phyloP scores from a whole-genome alignment of 371 early-diverging fungal genomes.

The Conidiobolus incongruus region DNA sequence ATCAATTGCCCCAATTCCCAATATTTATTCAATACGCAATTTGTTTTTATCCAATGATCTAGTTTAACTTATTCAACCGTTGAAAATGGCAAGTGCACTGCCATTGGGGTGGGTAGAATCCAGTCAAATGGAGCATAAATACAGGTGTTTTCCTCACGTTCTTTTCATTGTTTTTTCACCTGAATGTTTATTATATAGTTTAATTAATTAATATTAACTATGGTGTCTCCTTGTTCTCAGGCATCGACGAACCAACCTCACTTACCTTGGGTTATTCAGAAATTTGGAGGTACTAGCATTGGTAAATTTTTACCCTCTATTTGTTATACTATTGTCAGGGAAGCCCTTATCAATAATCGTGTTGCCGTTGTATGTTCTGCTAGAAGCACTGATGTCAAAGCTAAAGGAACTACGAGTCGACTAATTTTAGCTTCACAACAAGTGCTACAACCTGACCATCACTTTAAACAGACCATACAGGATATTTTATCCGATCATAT shows the following conservation, averaged over 20 bases:
- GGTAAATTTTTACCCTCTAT: slow-evolving; percentile 51
- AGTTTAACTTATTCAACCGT: too few species aligned
- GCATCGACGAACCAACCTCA: neutral
- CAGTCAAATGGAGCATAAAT: too few species aligned
- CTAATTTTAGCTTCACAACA: slow-evolving; percentile 48
- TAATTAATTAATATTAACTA: too few species aligned
- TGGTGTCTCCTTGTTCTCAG: neutral
- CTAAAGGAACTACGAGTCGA: slow-evolving; percentile 50
- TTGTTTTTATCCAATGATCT: too few species aligned
- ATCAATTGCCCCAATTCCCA: too few species aligned
- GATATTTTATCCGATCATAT: slow-evolving; percentile 66
- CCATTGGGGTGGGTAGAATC: too few species aligned
- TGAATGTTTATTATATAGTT: too few species aligned
- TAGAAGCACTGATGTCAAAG: slow-evolving; percentile 47
- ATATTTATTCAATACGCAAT: too few species aligned
- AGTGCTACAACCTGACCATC: slow-evolving; percentile 26
- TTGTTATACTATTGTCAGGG: slow-evolving; percentile 29
- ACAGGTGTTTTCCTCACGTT: too few species aligned
- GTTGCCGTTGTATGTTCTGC: slow-evolving; percentile 67
- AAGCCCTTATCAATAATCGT: slow-evolving; percentile 22
- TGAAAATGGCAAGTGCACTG: too few species aligned
- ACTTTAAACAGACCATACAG: slow-evolving; percentile 39
- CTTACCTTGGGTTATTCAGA: slow-evolving; percentile 50
- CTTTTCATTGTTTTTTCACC: too few species aligned
- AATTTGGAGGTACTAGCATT: slow-evolving; percentile 76